A percentile compares a stretch with the other conserved stretches of the same genome.
Evolutionary conservation across 192 early-diverging fungal species (phyloP).

Genomic region (Chytriomyces hyalinus): DNA sequence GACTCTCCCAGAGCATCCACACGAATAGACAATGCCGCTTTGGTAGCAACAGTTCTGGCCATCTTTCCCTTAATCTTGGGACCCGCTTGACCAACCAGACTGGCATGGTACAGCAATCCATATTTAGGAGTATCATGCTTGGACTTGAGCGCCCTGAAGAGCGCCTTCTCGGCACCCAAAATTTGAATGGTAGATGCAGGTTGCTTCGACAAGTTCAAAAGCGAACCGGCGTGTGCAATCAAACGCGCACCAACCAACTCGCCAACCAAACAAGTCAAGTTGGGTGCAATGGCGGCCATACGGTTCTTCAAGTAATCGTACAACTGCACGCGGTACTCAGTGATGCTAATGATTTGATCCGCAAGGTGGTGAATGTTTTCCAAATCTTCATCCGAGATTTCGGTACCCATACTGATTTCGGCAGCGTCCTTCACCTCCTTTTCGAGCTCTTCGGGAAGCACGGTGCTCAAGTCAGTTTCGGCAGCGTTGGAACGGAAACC

Average conservation of each 20-base stretch:
- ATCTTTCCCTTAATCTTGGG: slow-evolving; percentile 99
- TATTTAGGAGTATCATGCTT: slow-evolving; percentile 98
- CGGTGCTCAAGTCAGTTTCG: slow-evolving; percentile 74
- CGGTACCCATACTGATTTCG: slow-evolving; percentile 99
- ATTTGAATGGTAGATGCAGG: slow-evolving; percentile 98
- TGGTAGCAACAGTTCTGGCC: slow-evolving; percentile 91
- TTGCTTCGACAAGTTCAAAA: slow-evolving; percentile 95
- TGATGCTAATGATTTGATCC: slow-evolving; percentile 94
- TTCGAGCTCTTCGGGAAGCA: slow-evolving; percentile 92
- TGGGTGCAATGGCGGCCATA: slow-evolving; percentile 73
- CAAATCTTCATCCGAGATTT: slow-evolving; percentile 95
- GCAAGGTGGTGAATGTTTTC: slow-evolving; percentile 92
- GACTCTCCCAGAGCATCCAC: slow-evolving; percentile 83
- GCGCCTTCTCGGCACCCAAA: slow-evolving; percentile 96
- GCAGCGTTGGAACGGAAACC: slow-evolving; percentile 88
- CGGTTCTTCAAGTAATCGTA: slow-evolving; percentile 98
- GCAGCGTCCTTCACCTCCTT: slow-evolving; percentile 94
- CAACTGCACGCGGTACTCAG: slow-evolving; percentile 93
- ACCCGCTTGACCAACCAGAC: slow-evolving; percentile 91
- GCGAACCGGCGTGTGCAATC: slow-evolving; percentile 95
- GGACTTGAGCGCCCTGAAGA: slow-evolving; percentile 97
- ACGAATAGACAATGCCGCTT: slow-evolving; percentile 86
- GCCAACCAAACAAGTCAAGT: slow-evolving; percentile 86
- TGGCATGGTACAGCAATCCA: slow-evolving; percentile 96
- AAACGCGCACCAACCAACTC: slow-evolving; percentile 96